Evolutionary conservation across 148 eudicot genomes (phyloP).

Genomic region (Polygonum aviculare): DNA sequence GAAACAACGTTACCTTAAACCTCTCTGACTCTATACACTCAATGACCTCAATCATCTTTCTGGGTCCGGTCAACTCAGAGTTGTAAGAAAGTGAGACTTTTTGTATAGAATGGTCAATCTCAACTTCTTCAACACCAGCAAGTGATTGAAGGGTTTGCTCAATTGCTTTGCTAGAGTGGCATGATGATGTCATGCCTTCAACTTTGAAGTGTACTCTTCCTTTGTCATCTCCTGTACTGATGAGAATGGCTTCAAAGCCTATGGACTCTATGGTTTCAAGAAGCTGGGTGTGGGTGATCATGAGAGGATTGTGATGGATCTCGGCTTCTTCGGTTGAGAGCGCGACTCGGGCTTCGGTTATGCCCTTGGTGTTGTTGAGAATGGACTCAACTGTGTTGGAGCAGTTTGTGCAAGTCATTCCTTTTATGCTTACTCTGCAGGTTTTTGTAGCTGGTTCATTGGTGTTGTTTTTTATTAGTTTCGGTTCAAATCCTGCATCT

Average conservation of each 20-base stretch:
- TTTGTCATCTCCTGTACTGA: constrained; percentile 67
- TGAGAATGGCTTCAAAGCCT: constrained; percentile 68
- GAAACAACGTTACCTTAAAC: constrained; percentile 54
- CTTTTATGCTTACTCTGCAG: constrained; percentile 62
- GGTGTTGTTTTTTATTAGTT: constrained; percentile 37
- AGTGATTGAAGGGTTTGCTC: constrained; percentile 52
- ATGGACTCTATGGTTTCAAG: constrained; percentile 47
- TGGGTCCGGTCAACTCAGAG: constrained; percentile 75
- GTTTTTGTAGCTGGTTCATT: constrained; percentile 36
- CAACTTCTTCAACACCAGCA: constrained; percentile 58
- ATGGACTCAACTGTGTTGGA: constrained; percentile 59
- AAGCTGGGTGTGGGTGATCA: constrained; percentile 38
- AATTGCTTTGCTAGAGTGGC: constrained; percentile 35
- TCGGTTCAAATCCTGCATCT: constrained; percentile 55
- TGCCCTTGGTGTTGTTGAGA: constrained; percentile 45
- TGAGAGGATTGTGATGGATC: constrained; percentile 56
- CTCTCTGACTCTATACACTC: constrained; percentile 47
- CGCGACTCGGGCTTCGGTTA: constrained; percentile 67
- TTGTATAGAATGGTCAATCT: constrained; percentile 31
- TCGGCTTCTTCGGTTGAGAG: constrained; percentile 79
- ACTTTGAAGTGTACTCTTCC: constrained; percentile 54
- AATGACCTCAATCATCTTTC: constrained; percentile 58
- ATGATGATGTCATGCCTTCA: constrained; percentile 41
- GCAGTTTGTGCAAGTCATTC: constrained; percentile 85
- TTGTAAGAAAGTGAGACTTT: constrained; percentile 65